Evolutionary conservation across 169 alveolate species (phyloP), one percentile per base, ranked within the genome.

Genomic region (Besnoitia besnoiti): DNA sequence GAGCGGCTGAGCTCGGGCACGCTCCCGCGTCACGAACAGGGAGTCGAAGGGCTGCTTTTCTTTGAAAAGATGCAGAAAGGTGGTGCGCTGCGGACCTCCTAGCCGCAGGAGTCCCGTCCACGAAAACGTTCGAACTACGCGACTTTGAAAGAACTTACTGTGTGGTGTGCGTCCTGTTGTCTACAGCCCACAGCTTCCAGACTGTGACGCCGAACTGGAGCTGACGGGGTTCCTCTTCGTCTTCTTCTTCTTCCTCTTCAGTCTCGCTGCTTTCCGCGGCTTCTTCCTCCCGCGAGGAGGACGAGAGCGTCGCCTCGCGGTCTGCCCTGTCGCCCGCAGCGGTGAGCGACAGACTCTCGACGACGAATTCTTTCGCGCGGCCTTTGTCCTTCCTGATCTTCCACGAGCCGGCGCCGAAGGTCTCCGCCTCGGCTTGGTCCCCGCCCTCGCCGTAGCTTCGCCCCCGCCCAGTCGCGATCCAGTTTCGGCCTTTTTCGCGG

Each of bases 161-260:
- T 12, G 90, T 76, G 8, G 76, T 39, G 85, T 90, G 93, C 0
- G 87, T 55, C 35, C 35, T n/a, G 42, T 61, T 77, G 37, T 84
- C 88, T 16, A 90, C 90, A n/a, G 93, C 93, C 93, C 90, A 80
- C n/a, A 90, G 90, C 90, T 55, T 87, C 93, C 93, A 90, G 61
- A 80, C 85, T 55, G 85, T 90, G 42, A 51, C 85, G 35, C 90
- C 93, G 73, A 90, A 49, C 84, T 67, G 91, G 85, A 90, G 90
- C 90, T 90, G 93, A 50, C 75, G 88, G 76, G 55, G 55, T 75
- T 49, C 90, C 51, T 50, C 89, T 46, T 37, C 35, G 12, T 8
- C 40, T n/a, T 67, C 80, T 35, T 77, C 87, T 37, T 40, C 46
- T 39, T 24, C 35, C n/a, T 44, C 87, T 82, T 49, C 73, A 42